These are phyloP conservation scores for Penicillium desertorum DNA, from an alignment of 495 filamentous ascomycete genomes.

Conservation along the genomic window DNA sequence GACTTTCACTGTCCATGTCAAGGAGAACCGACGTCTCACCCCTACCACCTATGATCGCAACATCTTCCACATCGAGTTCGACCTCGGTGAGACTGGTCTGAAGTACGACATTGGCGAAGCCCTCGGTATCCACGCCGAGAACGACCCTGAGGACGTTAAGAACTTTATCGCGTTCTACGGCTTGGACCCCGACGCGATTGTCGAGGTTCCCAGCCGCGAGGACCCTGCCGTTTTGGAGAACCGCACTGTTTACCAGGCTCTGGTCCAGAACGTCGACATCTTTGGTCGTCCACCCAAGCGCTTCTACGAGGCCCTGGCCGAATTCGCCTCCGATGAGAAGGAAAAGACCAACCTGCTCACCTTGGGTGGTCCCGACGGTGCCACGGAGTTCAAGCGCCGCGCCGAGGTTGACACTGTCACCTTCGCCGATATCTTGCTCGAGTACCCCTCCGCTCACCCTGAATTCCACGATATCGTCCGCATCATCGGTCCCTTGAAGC, in stretches of 20 bases:
- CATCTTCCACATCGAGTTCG: conserved; percentile 99
- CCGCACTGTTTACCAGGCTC: conserved; percentile 88
- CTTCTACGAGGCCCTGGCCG: conserved; percentile 91
- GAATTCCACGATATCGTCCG: conserved; percentile 86
- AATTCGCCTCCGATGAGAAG: conserved; percentile 76
- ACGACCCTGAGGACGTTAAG: conserved; percentile 72
- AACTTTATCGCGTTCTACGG: conserved; percentile 90
- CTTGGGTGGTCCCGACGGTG: conserved; percentile 78
- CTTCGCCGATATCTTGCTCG: conserved; percentile 84
- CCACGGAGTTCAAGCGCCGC: conserved; percentile 90
- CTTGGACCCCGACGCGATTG: conserved; percentile 75
- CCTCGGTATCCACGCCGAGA: conserved; percentile 95
- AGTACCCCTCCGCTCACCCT: conserved; percentile 86
- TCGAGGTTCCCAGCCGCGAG: conserved; percentile 88
- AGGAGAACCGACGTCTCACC: conserved; percentile 92
- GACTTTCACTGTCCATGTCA: conserved; percentile 84
- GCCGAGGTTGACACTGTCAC: conserved; percentile 92
- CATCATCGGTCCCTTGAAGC: conserved; percentile 89
- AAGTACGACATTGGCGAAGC: conserved; percentile 97
- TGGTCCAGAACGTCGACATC: conserved; percentile 93
- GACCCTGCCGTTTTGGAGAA: conserved; percentile 74
- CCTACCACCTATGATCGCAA: conserved; percentile 90
- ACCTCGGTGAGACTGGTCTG: conserved; percentile 83
- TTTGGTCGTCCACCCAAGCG: conserved; percentile 95
- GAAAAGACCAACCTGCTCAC: conserved; percentile 79